Conservation (phyloP, 2,329 filamentous ascomycete genomes). For the Teratosphaeria destructans region DNA sequence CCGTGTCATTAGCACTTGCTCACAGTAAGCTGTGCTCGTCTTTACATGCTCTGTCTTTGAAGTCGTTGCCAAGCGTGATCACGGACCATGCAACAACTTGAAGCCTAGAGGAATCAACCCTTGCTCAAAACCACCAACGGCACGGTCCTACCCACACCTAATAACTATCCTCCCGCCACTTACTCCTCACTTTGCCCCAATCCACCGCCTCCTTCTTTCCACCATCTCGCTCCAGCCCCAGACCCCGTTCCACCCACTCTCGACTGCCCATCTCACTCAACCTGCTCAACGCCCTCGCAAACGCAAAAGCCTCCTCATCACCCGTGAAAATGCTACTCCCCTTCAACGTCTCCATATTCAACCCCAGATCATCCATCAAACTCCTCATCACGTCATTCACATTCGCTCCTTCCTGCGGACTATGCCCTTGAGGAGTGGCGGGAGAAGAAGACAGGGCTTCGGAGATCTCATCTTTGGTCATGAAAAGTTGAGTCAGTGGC, state of each 20-base stretch:
- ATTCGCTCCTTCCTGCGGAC: slow-evolving; percentile 25
- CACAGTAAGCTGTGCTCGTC: too few species aligned
- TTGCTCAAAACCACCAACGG: too few species aligned
- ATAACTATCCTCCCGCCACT: slow-evolving; percentile 4
- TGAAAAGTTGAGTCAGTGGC: slow-evolving; percentile 73
- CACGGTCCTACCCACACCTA: neutral
- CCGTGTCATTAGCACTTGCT: too few species aligned
- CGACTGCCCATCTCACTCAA: slow-evolving; percentile 86
- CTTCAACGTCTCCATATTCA: slow-evolving; percentile 77
- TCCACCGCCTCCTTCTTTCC: slow-evolving; percentile 48
- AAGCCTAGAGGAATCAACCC: too few species aligned
- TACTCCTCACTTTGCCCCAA: slow-evolving; percentile 4
- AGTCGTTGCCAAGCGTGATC: too few species aligned
- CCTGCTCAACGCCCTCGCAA: slow-evolving; percentile 75
- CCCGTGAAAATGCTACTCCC: slow-evolving; percentile 79
- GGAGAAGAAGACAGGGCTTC: slow-evolving; percentile 33
- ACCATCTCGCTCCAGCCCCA: slow-evolving; percentile 52
- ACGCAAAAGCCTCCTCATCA: slow-evolving; percentile 93
- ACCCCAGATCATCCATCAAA: slow-evolving; percentile 78
- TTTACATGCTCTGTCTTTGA: too few species aligned
- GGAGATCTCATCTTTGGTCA: slow-evolving; percentile 31
- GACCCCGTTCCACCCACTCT: slow-evolving; percentile 82
- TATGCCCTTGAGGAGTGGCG: slow-evolving; percentile 12
- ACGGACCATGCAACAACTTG: too few species aligned
- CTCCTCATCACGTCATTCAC: slow-evolving; percentile 63